A percentile compares a stretch with the other conserved stretches of the same genome.
These are phyloP conservation scores for Claviceps humidiphila DNA, from an alignment of 2,329 filamentous ascomycete genomes.

Conservation along the genomic window DNA sequence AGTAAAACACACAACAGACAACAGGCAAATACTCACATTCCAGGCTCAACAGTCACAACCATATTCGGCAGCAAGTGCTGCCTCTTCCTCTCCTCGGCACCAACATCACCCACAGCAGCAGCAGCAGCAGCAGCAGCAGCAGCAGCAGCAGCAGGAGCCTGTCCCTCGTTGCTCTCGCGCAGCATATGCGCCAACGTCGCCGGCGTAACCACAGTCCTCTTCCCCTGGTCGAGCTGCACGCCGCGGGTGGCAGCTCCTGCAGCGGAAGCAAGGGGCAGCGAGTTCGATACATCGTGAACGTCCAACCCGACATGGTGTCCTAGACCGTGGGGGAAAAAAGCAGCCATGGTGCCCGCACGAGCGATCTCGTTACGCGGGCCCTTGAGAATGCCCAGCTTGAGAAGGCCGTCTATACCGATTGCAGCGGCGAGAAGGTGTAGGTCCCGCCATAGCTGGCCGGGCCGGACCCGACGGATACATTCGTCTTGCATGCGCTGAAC, in stretches of 20 bases:
- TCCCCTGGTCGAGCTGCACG: slow-evolving; percentile 21
- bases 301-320: slow-evolving; percentile 55
- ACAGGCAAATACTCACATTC: slow-evolving; percentile 36
- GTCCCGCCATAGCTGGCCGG: slow-evolving; percentile 56
- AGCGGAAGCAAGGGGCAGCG: slow-evolving; percentile 22
- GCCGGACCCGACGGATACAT: slow-evolving; percentile 55
- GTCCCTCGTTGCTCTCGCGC: slow-evolving; percentile 2
- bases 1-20: neutral
- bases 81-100: slow-evolving; percentile 13
- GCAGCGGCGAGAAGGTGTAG: slow-evolving; percentile 61
- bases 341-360: slow-evolving; percentile 37
- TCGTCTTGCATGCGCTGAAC: slow-evolving; percentile 71
- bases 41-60: slow-evolving; percentile 70
- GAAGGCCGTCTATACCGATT: slow-evolving; percentile 58
- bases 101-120: slow-evolving; percentile 2
- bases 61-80: slow-evolving; percentile 44
- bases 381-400: slow-evolving; percentile 57
- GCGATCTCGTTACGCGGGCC: slow-evolving; percentile 46
- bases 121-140: slow-evolving; percentile 1
- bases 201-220: slow-evolving; percentile 28
- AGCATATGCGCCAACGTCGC: slow-evolving; percentile 16
- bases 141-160: neutral
- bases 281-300: slow-evolving; percentile 44
- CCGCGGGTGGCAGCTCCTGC: slow-evolving; percentile 20
- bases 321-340: slow-evolving; percentile 54